Evolutionary conservation across 1,139 yeast genomes (phyloP).

Genomic region (Pichia sp.): DNA sequence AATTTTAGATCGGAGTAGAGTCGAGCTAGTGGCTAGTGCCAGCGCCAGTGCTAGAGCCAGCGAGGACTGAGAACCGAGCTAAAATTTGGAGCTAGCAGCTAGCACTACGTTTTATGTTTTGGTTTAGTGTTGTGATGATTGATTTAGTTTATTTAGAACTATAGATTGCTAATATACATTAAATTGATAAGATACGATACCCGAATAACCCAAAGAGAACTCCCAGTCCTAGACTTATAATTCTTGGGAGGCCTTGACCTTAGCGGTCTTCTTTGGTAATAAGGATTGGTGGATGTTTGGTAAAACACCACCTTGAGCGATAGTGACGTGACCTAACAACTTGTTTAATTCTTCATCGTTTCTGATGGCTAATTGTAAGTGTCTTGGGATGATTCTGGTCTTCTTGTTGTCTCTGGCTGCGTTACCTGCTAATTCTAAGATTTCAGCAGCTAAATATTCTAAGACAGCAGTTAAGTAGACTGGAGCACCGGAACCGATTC

Average conservation of each 20-base stretch:
- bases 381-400: slow-evolving; percentile 99
- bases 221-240: slow-evolving; percentile 44
- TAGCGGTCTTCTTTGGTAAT: slow-evolving; percentile 90
- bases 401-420: slow-evolving; percentile 99
- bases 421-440: slow-evolving; percentile 97
- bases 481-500: slow-evolving; percentile 99
- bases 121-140: no score
- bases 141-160: no score
- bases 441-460: slow-evolving; percentile 98
- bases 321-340: slow-evolving; percentile 96
- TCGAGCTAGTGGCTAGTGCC: no score
- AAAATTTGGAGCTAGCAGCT: background rate
- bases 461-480: slow-evolving; percentile 95
- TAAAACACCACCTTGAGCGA: slow-evolving; percentile 99
- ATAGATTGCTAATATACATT: slow-evolving; percentile 16
- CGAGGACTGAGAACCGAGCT: no score
- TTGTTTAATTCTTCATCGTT: slow-evolving; percentile 99
- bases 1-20: no score
- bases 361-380: slow-evolving; percentile 96
- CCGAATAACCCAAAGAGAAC: slow-evolving; percentile 4
- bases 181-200: slow-evolving; percentile 9
- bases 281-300: slow-evolving; percentile 97
- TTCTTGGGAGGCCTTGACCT: slow-evolving; percentile 84
- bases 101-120: background rate
- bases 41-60: no score